phyloP scores from a whole-genome alignment of 352 stramenopile genomes.

The Plasmopara muralis region DNA sequence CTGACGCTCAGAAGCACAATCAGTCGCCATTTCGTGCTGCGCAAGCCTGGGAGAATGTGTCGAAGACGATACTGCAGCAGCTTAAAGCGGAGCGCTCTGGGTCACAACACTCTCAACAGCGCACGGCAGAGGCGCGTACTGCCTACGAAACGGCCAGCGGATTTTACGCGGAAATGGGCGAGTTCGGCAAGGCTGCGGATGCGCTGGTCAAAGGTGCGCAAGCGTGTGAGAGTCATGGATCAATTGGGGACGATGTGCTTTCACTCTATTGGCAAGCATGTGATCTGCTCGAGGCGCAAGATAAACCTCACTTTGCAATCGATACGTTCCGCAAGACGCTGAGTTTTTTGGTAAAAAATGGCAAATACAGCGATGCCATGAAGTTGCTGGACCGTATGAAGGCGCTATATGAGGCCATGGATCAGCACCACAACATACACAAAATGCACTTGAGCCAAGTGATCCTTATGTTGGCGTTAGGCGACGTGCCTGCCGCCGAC shows the following conservation, averaged over 20 bases:
- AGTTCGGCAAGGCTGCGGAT: slow-evolving; percentile 76
- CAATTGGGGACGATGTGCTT: slow-evolving; percentile 31
- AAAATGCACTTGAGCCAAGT: slow-evolving; percentile 71
- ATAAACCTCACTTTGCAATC: slow-evolving; percentile 77
- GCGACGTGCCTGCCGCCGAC: slow-evolving; percentile 68
- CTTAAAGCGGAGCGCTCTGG: slow-evolving; percentile 45
- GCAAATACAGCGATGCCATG: slow-evolving; percentile 36
- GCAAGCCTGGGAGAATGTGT: slow-evolving; percentile 68
- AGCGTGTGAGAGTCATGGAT: slow-evolving; percentile 40
- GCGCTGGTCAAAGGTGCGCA: slow-evolving; percentile 60
- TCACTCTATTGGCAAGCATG: slow-evolving; percentile 61
- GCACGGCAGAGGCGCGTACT: slow-evolving; percentile 40
- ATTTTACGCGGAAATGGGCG: slow-evolving; percentile 75
- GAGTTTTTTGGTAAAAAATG: slow-evolving; percentile 58
- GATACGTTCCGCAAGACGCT: slow-evolving; percentile 77
- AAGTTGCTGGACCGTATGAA: slow-evolving; percentile 48
- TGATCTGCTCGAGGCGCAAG: slow-evolving; percentile 68
- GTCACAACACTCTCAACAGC: slow-evolving; percentile 21
- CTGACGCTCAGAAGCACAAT: slow-evolving; percentile 64
- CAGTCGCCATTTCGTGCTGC: slow-evolving; percentile 65
- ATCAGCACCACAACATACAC: slow-evolving; percentile 61
- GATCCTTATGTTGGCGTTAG: slow-evolving; percentile 46
- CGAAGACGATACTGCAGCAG: slow-evolving; percentile 65
- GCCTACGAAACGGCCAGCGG: slow-evolving; percentile 56
- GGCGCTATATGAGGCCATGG: slow-evolving; percentile 52